phyloP scores from a whole-genome alignment of 2,329 filamentous ascomycete genomes.

The Chaetothyriales sp. region DNA sequence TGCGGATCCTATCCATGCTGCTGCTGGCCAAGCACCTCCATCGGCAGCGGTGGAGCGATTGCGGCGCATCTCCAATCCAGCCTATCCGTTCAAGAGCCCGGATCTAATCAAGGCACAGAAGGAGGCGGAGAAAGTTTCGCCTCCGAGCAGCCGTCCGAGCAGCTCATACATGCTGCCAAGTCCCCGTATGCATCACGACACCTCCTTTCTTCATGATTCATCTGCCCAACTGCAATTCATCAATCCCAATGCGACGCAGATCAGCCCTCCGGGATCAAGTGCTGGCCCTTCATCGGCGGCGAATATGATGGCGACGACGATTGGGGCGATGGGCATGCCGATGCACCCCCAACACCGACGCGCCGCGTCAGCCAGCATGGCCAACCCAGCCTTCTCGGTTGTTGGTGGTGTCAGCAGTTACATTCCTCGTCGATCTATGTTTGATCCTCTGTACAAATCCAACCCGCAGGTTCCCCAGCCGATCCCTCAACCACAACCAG shows the following conservation, averaged over 20 bases:
- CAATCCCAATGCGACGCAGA: slow-evolving; percentile 17
- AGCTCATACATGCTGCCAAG: slow-evolving; percentile 17
- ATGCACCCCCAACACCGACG: not conserved
- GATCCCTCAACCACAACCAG: not conserved
- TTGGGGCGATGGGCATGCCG: slow-evolving; percentile 4
- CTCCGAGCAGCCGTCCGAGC: slow-evolving; percentile 13
- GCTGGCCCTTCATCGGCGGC: slow-evolving; percentile 11
- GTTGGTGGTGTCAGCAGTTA: slow-evolving; percentile 2
- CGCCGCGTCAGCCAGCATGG: not conserved
- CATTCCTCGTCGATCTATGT: slow-evolving; percentile 10
- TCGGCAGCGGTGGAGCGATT: slow-evolving; percentile 15
- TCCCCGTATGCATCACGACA: slow-evolving; percentile 11
- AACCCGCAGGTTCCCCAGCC: not conserved
- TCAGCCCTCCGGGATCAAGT: slow-evolving; percentile 13
- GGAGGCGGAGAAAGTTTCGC: slow-evolving; percentile 15
- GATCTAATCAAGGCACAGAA: slow-evolving; percentile 18
- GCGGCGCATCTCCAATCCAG: slow-evolving; percentile 16
- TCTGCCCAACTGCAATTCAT: slow-evolving; percentile 16
- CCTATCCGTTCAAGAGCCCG: slow-evolving; percentile 18
- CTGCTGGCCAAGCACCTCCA: slow-evolving; percentile 12
- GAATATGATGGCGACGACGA: slow-evolving; percentile 9
- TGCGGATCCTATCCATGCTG: slow-evolving; percentile 7
- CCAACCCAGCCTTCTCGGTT: not conserved
- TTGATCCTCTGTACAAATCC: slow-evolving; percentile 8
- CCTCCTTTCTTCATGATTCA: slow-evolving; percentile 10